Evolutionary conservation across 805 yeast species (phyloP).

Genomic region (Vanderwaltozyma polyspora): DNA sequence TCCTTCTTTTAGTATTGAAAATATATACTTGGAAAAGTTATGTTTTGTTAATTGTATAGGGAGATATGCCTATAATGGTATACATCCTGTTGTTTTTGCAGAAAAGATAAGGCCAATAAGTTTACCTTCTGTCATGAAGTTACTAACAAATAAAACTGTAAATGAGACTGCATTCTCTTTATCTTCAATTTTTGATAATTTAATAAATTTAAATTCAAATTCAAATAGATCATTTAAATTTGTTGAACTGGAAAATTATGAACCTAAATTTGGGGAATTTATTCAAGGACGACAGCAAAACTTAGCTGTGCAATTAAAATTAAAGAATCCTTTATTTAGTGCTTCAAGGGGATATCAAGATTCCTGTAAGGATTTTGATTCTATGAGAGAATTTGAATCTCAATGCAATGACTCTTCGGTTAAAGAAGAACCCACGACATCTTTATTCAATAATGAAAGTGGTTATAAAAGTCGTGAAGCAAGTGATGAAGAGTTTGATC

Average conservation of each 20-base stretch:
- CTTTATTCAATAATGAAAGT: too few species aligned
- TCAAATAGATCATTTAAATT: constrained; percentile 11
- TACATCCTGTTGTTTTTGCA: neutral
- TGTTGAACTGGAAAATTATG: constrained; percentile 9
- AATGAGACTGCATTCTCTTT: neutral
- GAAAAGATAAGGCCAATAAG: constrained; percentile 5
- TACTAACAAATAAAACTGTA: neutral
- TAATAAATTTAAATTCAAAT: constrained; percentile 9
- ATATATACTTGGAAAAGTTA: constrained; percentile 11
- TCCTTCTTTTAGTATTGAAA: constrained; percentile 5
- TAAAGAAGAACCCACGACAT: too few species aligned
- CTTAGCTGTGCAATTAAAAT: neutral
- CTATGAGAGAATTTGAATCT: too few species aligned
- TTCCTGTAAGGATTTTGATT: constrained; percentile 10
- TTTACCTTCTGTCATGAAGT: constrained; percentile 4
- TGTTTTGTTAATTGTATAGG: constrained; percentile 16
- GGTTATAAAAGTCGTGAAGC: too few species aligned
- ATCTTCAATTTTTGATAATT: constrained; percentile 11
- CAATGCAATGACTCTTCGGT: too few species aligned
- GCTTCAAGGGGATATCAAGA: constrained; percentile 2
- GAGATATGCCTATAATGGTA: constrained; percentile 3
- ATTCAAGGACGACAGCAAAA: constrained; percentile 7
- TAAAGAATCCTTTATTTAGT: constrained; percentile 11
- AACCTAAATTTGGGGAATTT: constrained; percentile 6
- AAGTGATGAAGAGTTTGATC: too few species aligned